These are phyloP conservation scores for Calonectria honghensis DNA, from an alignment of 2,329 filamentous ascomycete species.

Conservation along the genomic window DNA sequence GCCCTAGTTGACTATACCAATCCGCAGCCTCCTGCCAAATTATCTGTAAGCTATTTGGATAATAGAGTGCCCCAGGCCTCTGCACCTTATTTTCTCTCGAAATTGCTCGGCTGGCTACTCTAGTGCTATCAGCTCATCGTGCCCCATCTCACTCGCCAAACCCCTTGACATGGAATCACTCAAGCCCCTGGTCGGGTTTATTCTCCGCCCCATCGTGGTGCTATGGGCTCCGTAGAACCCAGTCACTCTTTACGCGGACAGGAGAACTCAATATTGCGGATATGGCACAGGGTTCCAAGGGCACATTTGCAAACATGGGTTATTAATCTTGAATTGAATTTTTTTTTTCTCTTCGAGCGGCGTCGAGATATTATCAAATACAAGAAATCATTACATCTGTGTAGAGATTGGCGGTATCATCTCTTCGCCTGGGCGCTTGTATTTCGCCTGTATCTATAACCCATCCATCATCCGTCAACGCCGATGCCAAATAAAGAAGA, in stretches of 20 bases:
- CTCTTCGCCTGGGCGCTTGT: constrained; percentile 14
- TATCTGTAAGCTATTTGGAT: background rate
- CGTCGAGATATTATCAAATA: constrained; percentile 30
- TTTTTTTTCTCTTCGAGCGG: constrained; percentile 14
- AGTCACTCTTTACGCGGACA: background rate
- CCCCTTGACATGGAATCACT: background rate
- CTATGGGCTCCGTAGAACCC: background rate
- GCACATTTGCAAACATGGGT: background rate
- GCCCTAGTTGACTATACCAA: background rate
- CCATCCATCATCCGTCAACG: constrained; percentile 29
- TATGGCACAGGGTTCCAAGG: background rate
- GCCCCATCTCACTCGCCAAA: background rate
- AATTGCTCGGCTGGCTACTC: background rate
- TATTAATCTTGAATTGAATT: background rate
- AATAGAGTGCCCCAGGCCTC: background rate
- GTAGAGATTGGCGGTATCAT: constrained; percentile 22
- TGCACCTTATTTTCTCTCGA: background rate
- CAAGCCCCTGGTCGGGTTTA: background rate
- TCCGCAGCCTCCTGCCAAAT: background rate
- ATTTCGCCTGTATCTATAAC: constrained; percentile 28
- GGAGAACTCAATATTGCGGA: background rate
- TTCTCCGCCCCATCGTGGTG: background rate
- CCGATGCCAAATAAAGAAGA: constrained; percentile 18
- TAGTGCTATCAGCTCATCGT: background rate
- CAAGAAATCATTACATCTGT: constrained; percentile 34